These are phyloP conservation scores for Botrytis fragariae DNA, from an alignment of 2,329 filamentous ascomycete genomes.

Conservation along the genomic window DNA sequence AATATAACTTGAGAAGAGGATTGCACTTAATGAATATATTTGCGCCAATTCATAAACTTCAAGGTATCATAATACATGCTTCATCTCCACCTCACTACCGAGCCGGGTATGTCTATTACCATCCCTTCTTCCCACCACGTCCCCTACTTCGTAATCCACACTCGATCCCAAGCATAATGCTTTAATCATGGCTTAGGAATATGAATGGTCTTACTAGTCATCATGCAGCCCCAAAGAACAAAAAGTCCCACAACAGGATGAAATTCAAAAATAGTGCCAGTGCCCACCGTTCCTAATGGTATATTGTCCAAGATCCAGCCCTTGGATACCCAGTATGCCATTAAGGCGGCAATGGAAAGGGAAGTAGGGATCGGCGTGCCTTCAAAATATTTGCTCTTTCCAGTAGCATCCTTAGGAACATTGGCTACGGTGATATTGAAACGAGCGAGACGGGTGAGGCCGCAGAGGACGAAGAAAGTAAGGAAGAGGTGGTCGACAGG, in stretches of 20 bases:
- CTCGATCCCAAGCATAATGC: background rate
- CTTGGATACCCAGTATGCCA: constrained; percentile 84
- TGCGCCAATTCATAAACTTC: constrained; percentile 10
- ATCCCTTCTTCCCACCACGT: background rate
- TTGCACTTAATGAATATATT: background rate
- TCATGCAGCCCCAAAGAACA: constrained; percentile 83
- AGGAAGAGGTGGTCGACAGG: constrained; percentile 75
- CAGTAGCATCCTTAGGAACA: constrained; percentile 85
- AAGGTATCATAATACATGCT: constrained; percentile 20
- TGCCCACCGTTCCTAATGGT: constrained; percentile 69
- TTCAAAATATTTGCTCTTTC: constrained; percentile 95
- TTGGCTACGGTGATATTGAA: constrained; percentile 95
- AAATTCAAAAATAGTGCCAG: constrained; percentile 71
- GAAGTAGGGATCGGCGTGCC: constrained; percentile 94
- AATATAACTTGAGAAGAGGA: background rate
- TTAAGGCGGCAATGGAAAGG: constrained; percentile 73
- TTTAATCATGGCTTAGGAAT: constrained; percentile 74
- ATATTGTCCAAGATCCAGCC: constrained; percentile 76
- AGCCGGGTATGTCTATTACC: background rate
- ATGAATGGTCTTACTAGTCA: constrained; percentile 93
- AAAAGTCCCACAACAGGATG: constrained; percentile 82
- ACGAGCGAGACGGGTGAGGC: constrained; percentile 85
- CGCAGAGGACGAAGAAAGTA: constrained; percentile 89
- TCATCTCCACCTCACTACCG: constrained; percentile 8
- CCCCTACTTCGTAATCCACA: background rate